Evolutionary conservation across 352 stramenopile genomes (phyloP).

Genomic region (Plasmopara viticola): DNA sequence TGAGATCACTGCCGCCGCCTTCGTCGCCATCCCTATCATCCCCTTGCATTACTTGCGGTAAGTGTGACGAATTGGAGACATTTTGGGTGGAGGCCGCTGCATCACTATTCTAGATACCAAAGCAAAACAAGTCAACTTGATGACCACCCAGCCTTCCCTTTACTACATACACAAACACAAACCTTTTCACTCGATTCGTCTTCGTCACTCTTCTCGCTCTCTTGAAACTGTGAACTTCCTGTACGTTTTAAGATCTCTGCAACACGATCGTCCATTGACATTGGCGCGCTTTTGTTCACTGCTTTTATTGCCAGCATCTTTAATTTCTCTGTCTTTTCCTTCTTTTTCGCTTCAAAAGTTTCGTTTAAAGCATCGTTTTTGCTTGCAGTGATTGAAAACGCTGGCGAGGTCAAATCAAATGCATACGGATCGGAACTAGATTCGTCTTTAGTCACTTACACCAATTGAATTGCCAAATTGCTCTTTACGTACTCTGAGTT

Average conservation of each 20-base stretch:
- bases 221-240: slow-evolving; percentile 40
- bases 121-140: background rate
- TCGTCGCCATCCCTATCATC: background rate
- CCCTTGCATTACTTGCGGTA: background rate
- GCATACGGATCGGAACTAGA: slow-evolving; percentile 60
- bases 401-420: slow-evolving; percentile 48
- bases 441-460: slow-evolving; percentile 8
- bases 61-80: background rate
- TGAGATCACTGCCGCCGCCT: slow-evolving; percentile 13
- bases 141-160: background rate
- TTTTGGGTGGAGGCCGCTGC: background rate
- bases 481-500: slow-evolving; percentile 23
- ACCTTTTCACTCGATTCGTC: slow-evolving; percentile 19
- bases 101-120: slow-evolving; percentile 7
- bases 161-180: background rate
- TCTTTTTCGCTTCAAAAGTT: slow-evolving; percentile 14
- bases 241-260: slow-evolving; percentile 73
- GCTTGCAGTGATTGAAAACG: slow-evolving; percentile 21
- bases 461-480: background rate
- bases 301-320: slow-evolving; percentile 29
- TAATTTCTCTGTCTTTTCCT: slow-evolving; percentile 25
- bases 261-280: slow-evolving; percentile 68
- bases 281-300: slow-evolving; percentile 9
- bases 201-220: slow-evolving; percentile 20
- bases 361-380: slow-evolving; percentile 21